Base-by-base conservation (phyloP, 2,329 filamentous ascomycete species). In the Penicillium sp. region DNA sequence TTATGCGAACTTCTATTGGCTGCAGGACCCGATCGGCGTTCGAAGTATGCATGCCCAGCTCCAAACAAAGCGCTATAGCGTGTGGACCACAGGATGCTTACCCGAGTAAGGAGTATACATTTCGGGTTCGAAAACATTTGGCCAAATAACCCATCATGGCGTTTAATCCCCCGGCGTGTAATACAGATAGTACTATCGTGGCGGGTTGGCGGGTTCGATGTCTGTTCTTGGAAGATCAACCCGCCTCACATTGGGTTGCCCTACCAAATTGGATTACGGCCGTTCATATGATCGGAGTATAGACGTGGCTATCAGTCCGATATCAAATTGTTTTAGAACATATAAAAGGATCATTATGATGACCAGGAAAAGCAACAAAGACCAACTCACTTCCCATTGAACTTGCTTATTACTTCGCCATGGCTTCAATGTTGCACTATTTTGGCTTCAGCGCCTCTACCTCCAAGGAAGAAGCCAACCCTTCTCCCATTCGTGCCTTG, bases 391-490 rank as follows among this genome's bases (percentile, higher is more conserved):
- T 28, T 17, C 37, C 22, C 5, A 33, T 38, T 22, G 45, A 33
- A 37, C 36, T 14, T 25, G 11, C 35, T 26, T 26, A 17, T 26
- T 14, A n/a, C 35, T 31, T 31, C 10, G 14, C 38, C 42, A 64
- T 65, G 62, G 40, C 62, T 35, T 58, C 54, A 14, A 57, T 65
- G 59, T 47, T 65, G 44, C 57, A 64, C 38, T 65, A 64, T 30
- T 60, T 65, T 17, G 60, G 62, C 53, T 65, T 65, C 49, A 57
- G 54, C 14, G 40, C 50, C 30, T n/a, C 56, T 50, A 26, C 56
- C 11, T 26, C 58, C 5, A 58, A 62, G 16, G 51, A 53, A 16
- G 50, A 57, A 42, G 28, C 41, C 6, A 61, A 55, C n/a, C 46
- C 50, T n/a, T 46, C 53, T 1, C 58, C 58, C 0, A 56, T 64